These are phyloP conservation scores for Ustilago tritici DNA, from an alignment of 1,284 basidiomycete genomes.

Conservation along the genomic window DNA sequence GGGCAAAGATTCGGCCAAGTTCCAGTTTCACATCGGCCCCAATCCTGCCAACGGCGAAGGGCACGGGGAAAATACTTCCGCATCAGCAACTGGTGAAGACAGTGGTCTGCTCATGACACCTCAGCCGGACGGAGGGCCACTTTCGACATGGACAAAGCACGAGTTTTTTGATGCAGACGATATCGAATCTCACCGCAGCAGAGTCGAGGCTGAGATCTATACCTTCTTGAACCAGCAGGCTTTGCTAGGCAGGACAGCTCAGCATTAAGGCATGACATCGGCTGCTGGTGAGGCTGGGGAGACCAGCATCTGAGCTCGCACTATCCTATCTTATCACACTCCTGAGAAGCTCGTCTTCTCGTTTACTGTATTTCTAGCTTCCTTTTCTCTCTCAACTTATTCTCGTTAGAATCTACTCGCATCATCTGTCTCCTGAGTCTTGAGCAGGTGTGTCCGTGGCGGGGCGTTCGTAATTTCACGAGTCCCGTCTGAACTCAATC, in stretches of 20 bases:
- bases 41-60: not conserved
- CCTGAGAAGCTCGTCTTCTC: not conserved
- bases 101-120: not conserved
- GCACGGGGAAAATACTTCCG: not conserved
- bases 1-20: constrained; percentile 61
- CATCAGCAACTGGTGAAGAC: not conserved
- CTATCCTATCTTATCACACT: not conserved
- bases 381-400: not conserved
- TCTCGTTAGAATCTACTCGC: not conserved
- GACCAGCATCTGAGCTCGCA: not conserved
- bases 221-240: constrained; percentile 42
- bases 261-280: no score
- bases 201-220: constrained; percentile 59
- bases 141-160: constrained; percentile 10
- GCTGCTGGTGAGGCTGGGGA: not conserved
- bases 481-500: no score
- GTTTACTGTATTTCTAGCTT: constrained; percentile 12
- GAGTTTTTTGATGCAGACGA: constrained; percentile 29
- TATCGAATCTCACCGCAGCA: constrained; percentile 31
- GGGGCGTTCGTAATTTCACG: no score
- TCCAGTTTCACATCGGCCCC: constrained; percentile 49
- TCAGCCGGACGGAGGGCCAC: constrained; percentile 6
- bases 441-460: no score
- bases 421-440: not conserved
- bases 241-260: not conserved